phyloP scores from a whole-genome alignment of 1,139 yeast species.

The Hanseniaspora gamundiae region DNA sequence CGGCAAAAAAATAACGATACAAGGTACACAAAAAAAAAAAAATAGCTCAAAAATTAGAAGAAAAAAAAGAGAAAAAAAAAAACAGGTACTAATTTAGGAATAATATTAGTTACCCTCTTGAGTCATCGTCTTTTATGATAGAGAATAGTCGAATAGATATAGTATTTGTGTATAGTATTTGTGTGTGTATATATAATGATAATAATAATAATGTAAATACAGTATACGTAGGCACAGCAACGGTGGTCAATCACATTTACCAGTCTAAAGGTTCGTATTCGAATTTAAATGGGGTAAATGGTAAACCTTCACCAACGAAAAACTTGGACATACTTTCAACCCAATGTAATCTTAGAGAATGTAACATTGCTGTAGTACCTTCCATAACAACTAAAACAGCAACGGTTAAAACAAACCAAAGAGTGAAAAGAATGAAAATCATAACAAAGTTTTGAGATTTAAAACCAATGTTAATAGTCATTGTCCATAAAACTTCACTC shows the following conservation, averaged over 20 bases:
- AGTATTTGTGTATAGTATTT: too few species aligned
- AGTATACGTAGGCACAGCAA: not conserved
- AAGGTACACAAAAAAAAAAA: too few species aligned
- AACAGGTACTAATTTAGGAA: too few species aligned
- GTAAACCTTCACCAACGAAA: slow-evolving; percentile 89
- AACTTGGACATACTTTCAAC: slow-evolving; percentile 98
- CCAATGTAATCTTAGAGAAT: slow-evolving; percentile 94
- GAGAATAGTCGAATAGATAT: too few species aligned
- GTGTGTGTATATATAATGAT: too few species aligned
- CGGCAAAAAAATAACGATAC: too few species aligned
- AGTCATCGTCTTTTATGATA: too few species aligned
- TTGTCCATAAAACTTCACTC: slow-evolving; percentile 87
- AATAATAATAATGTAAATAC: too few species aligned
- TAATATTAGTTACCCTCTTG: too few species aligned
- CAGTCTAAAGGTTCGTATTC: slow-evolving; percentile 20
- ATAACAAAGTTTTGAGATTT: slow-evolving; percentile 31
- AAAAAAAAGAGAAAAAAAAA: too few species aligned
- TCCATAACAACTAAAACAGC: slow-evolving; percentile 92
- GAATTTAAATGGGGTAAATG: slow-evolving; percentile 75
- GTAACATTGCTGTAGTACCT: slow-evolving; percentile 98
- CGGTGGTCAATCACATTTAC: not conserved
- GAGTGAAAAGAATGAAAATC: slow-evolving; percentile 71
- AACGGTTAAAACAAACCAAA: slow-evolving; percentile 91
- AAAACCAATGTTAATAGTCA: slow-evolving; percentile 85
- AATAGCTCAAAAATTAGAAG: too few species aligned